Base-by-base conservation (phyloP, 2,329 filamentous ascomycete genomes). In the Sclerotinia nivalis region DNA sequence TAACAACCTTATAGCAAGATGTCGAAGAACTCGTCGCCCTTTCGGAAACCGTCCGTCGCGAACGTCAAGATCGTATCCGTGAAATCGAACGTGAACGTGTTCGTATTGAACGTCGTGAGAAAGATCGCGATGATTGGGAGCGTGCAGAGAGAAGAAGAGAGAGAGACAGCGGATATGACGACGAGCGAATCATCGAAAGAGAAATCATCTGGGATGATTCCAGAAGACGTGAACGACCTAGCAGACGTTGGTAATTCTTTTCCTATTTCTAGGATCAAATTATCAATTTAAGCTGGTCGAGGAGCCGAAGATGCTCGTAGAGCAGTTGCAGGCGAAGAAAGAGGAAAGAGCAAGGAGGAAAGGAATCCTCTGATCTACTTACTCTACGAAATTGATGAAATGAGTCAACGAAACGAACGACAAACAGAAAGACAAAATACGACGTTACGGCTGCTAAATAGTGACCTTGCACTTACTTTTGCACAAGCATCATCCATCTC, bases 21-120 rank as follows among this genome's bases (percentile, higher is more conserved):
- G 92, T 98, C 60, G 86, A 93, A 56, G 89, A 91, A 73, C 87
- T 98, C 5, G 92, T 97, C 37, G 88, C 96, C 73, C 80, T 96
- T 4, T 93, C 93, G 0, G 91, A 97, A 72, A 87, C 92, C 28
- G 96, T 97, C 77, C 91, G 93, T 49, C 87, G 87, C 69, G 86
- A 81, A 47, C 85, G 86, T 71, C 83, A 83, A 76, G 80, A 85
- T 25, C 83, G 86, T 66, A 81, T 83, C 49, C 83, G 83, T 60
- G 85, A 88, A 74, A 81, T 85, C 50, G 82, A 86, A 76, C 88
- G 84, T 77, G 89, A 92, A 80, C 68, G 77, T 20, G 70, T 85
- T 68, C 81, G 82, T 68, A 83, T 87, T 55, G 84, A 84, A 73
- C 83, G 84, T 66, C 81, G 86, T 54, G 83, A 85, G 28, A 83